These are phyloP conservation scores for Aureobasidium sp. DNA, from an alignment of 2,329 filamentous ascomycete genomes.

Conservation along the genomic window DNA sequence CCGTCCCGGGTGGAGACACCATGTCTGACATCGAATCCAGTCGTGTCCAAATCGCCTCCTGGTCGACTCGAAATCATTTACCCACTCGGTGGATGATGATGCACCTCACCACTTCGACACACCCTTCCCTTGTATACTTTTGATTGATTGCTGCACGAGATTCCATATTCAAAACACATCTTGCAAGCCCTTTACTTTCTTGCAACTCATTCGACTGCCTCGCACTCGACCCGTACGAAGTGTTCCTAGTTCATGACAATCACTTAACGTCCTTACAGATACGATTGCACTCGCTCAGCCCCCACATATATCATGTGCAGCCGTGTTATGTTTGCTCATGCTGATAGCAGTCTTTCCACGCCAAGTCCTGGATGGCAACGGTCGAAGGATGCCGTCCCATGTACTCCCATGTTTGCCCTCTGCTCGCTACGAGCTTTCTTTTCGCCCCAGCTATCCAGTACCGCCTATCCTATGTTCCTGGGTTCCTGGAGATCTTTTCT, in stretches of 20 bases:
- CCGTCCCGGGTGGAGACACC: conserved; percentile 1
- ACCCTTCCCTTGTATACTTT: not conserved
- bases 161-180: conserved; percentile 9
- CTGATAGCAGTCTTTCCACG: not conserved
- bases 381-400: conserved; percentile 1
- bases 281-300: not conserved
- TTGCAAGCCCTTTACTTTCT: not conserved
- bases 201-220: not conserved
- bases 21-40: conserved; percentile 1
- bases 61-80: not conserved
- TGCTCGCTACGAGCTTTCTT: conserved; percentile 2
- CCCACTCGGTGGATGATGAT: not conserved
- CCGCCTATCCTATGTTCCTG: not conserved
- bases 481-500: not conserved
- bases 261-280: conserved; percentile 5
- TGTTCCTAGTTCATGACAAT: not conserved
- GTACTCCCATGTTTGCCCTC: not conserved
- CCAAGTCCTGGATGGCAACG: not conserved
- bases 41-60: not conserved
- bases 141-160: conserved; percentile 3
- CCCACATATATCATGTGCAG: not conserved
- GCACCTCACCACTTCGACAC: not conserved
- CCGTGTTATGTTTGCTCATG: not conserved
- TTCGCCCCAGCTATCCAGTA: not conserved
- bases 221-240: not conserved